These are phyloP conservation scores for Aspergillus avenaceus DNA, from an alignment of 495 filamentous ascomycete species.

Conservation along the genomic window DNA sequence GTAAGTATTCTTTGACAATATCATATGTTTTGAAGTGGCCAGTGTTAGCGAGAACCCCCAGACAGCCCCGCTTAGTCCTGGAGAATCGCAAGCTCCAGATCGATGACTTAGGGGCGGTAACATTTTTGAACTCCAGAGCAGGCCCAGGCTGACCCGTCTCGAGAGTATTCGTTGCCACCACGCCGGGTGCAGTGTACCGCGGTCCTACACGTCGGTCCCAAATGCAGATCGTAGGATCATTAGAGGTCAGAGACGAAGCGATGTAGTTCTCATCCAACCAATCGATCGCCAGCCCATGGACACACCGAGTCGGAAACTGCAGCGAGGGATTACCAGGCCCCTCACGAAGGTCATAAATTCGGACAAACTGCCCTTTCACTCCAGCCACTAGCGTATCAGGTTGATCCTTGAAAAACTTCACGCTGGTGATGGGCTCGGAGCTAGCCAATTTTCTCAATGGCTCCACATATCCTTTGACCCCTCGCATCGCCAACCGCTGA, in stretches of 20 bases:
- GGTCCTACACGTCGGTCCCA: slow-evolving; percentile 80
- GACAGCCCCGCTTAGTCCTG: slow-evolving; percentile 63
- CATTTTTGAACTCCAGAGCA: slow-evolving; percentile 64
- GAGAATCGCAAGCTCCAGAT: slow-evolving; percentile 82
- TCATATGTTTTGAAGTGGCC: slow-evolving; percentile 75
- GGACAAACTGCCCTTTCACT: slow-evolving; percentile 77
- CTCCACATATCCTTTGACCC: slow-evolving; percentile 46
- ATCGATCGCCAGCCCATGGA: slow-evolving; percentile 88
- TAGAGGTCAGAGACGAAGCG: slow-evolving; percentile 71
- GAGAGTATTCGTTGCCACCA: slow-evolving; percentile 30
- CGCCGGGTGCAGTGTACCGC: slow-evolving; percentile 37
- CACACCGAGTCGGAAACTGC: slow-evolving; percentile 74
- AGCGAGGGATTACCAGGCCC: slow-evolving; percentile 51
- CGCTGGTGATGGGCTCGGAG: slow-evolving; percentile 82
- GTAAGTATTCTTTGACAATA: slow-evolving; percentile 57
- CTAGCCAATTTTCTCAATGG: slow-evolving; percentile 70
- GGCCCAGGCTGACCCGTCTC: slow-evolving; percentile 38
- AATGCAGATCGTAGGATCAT: slow-evolving; percentile 68
- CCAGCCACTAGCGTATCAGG: slow-evolving; percentile 79
- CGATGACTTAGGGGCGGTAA: slow-evolving; percentile 52
- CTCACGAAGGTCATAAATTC: slow-evolving; percentile 86
- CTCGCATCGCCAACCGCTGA: slow-evolving; percentile 49
- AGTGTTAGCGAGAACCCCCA: slow-evolving; percentile 72
- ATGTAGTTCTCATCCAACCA: slow-evolving; percentile 91
- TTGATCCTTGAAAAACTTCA: slow-evolving; percentile 84